A percentile compares a stretch with the other conserved stretches of the same genome.
phyloP scores from a whole-genome alignment of 139 green algal species.

The Protoeuglena noctilucae region DNA sequence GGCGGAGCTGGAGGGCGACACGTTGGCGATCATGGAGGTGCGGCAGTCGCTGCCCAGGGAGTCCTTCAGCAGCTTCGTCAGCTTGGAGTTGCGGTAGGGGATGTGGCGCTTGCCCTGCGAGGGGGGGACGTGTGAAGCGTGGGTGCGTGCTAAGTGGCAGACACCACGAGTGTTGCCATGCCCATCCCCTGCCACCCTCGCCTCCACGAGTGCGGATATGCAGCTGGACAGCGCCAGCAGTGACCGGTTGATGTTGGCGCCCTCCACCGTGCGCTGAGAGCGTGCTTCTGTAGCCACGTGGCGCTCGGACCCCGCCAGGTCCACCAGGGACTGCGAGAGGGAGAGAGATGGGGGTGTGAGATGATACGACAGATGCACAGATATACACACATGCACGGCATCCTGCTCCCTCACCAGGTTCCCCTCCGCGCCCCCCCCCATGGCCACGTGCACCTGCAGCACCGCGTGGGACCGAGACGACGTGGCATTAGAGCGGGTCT shows the following conservation, averaged over 20 bases:
- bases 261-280: conserved; percentile 21
- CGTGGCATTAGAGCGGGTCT: conserved; percentile 20
- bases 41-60: conserved; percentile 2
- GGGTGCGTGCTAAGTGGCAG: too few species aligned
- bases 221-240: conserved; percentile 72
- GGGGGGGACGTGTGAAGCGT: too few species aligned
- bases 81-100: conserved; percentile 58
- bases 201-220: conserved; percentile 60
- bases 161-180: too few species aligned
- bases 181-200: too few species aligned
- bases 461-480: conserved; percentile 27
- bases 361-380: too few species aligned
- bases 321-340: conserved; percentile 14
- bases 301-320: conserved; percentile 23
- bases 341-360: too few species aligned
- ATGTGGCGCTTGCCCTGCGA: conserved; percentile 41
- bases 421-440: too few species aligned
- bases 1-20: conserved; percentile 53
- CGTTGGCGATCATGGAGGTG: conserved; percentile 65
- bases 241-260: conserved; percentile 63
- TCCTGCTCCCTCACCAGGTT: too few species aligned
- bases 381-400: too few species aligned
- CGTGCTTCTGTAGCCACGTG: conserved; percentile 7
- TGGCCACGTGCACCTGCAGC: conserved; percentile 12
- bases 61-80: conserved; percentile 46